These are phyloP conservation scores for Globisporangium polare DNA, from an alignment of 352 stramenopile species.

Conservation along the genomic window DNA sequence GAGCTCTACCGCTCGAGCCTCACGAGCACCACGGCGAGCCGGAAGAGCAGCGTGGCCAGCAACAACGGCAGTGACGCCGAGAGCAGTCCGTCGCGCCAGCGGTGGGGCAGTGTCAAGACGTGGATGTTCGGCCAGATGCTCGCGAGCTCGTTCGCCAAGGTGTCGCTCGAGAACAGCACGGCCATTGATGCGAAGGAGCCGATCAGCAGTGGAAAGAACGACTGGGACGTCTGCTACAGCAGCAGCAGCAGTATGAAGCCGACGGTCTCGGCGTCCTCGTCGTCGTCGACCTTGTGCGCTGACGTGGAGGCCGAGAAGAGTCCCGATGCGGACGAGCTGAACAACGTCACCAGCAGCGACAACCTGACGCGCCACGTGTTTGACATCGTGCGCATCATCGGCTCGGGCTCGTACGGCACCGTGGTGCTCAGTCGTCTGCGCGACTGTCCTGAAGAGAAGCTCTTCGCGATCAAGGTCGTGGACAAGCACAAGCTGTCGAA, in stretches of 20 bases:
- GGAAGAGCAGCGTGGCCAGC: conserved; percentile 4
- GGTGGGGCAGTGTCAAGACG: conserved; percentile 68
- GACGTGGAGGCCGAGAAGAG: conserved; percentile 29
- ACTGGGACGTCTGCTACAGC: conserved; percentile 43
- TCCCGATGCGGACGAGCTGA: background rate
- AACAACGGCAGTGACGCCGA: conserved; percentile 2
- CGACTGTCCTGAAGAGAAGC: conserved; percentile 24
- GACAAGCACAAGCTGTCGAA: conserved; percentile 61
- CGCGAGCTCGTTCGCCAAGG: conserved; percentile 59
- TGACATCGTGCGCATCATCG: conserved; percentile 71
- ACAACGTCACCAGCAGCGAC: conserved; percentile 6
- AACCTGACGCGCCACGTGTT: conserved; percentile 41
- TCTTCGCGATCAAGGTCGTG: conserved; percentile 76
- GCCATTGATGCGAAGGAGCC: conserved; percentile 5
- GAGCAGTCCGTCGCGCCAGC: conserved; percentile 20
- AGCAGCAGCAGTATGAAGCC: conserved; percentile 7
- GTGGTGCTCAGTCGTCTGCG: conserved; percentile 60
- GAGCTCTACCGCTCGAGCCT: conserved; percentile 5
- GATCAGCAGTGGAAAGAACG: conserved; percentile 17
- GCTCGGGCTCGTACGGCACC: conserved; percentile 72
- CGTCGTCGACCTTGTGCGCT: conserved; percentile 39
- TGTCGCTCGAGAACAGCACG: conserved; percentile 28
- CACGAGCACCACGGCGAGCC: background rate
- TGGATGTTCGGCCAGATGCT: conserved; percentile 73
- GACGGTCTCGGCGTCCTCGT: conserved; percentile 46